A percentile compares a stretch with the other conserved stretches of the same genome.
phyloP scores from a whole-genome alignment of 164 flowering plant species.

The Litsea cubeba region DNA sequence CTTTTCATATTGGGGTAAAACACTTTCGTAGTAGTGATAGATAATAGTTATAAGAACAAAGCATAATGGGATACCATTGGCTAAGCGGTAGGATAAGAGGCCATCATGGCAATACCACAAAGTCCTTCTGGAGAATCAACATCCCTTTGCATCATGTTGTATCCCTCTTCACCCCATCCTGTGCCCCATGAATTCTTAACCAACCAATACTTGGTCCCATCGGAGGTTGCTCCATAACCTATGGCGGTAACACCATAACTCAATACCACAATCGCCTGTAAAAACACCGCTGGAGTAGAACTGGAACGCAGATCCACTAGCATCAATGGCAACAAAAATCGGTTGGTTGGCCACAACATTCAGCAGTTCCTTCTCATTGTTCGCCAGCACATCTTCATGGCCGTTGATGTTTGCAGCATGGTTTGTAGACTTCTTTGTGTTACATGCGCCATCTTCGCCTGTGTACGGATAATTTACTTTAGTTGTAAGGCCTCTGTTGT shows the following conservation, averaged over 20 bases:
- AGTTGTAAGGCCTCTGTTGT: conserved; percentile 21
- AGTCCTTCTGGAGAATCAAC: conserved; percentile 16
- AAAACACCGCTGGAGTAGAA: conserved; percentile 27
- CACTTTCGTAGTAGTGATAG: too few species aligned
- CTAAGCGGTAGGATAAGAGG: conserved; percentile 20
- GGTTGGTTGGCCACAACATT: conserved; percentile 27
- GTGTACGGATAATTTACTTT: conserved; percentile 19
- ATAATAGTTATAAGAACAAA: too few species aligned
- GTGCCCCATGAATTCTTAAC: conserved; percentile 32
- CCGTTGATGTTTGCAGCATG: conserved; percentile 16
- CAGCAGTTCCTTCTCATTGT: conserved; percentile 18
- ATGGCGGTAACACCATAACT: conserved; percentile 24
- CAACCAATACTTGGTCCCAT: conserved; percentile 28
- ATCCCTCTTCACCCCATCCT: conserved; percentile 27
- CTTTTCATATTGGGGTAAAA: too few species aligned
- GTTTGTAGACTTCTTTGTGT: conserved; percentile 7
- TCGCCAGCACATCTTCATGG: conserved; percentile 21
- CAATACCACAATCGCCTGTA: conserved; percentile 18
- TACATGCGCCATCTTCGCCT: conserved; percentile 13
- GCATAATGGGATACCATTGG: neutral
- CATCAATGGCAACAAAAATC: conserved; percentile 27
- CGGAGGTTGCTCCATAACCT: conserved; percentile 19
- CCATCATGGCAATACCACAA: conserved; percentile 23
- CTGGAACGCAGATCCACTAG: conserved; percentile 18
- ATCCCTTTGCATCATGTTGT: conserved; percentile 22